These are phyloP conservation scores for Bimuria novae-zelandiae DNA, from an alignment of 2,329 filamentous ascomycete species.

Conservation along the genomic window DNA sequence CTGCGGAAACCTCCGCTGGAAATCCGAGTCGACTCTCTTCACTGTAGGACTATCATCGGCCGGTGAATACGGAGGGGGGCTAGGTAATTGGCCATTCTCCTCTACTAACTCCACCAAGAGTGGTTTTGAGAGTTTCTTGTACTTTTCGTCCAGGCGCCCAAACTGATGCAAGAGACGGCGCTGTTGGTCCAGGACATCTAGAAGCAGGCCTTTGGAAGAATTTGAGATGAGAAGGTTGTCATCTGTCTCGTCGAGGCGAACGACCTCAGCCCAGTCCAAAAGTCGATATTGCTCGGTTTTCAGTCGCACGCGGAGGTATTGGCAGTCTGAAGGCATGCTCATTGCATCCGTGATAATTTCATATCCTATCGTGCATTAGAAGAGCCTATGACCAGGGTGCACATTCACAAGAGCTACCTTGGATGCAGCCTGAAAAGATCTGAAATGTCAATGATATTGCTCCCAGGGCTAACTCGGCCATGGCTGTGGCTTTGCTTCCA, in stretches of 20 bases:
- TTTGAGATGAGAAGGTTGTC: slow-evolving; percentile 39
- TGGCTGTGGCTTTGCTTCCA: slow-evolving; percentile 5
- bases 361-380: slow-evolving; percentile 30
- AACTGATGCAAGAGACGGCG: slow-evolving; percentile 37
- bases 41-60: slow-evolving; percentile 14
- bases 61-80: slow-evolving; percentile 20
- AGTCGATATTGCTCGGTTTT: slow-evolving; percentile 46
- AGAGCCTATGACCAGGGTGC: too few relatives aligned
- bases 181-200: slow-evolving; percentile 44
- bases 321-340: slow-evolving; percentile 35
- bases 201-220: slow-evolving; percentile 37
- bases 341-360: slow-evolving; percentile 45
- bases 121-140: slow-evolving; percentile 35
- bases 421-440: slow-evolving; percentile 44
- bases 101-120: slow-evolving; percentile 32
- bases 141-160: slow-evolving; percentile 37
- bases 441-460: slow-evolving; percentile 42
- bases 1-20: slow-evolving; percentile 47
- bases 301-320: slow-evolving; percentile 43
- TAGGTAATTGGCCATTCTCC: slow-evolving; percentile 14
- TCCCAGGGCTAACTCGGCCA: slow-evolving; percentile 32
- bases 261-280: slow-evolving; percentile 44
- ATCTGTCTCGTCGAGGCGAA: slow-evolving; percentile 39
- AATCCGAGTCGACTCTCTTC: slow-evolving; percentile 23
- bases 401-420: slow-evolving; percentile 26